phyloP scores from a whole-genome alignment of 345 rosid genomes.

The Orychophragmus violaceus region DNA sequence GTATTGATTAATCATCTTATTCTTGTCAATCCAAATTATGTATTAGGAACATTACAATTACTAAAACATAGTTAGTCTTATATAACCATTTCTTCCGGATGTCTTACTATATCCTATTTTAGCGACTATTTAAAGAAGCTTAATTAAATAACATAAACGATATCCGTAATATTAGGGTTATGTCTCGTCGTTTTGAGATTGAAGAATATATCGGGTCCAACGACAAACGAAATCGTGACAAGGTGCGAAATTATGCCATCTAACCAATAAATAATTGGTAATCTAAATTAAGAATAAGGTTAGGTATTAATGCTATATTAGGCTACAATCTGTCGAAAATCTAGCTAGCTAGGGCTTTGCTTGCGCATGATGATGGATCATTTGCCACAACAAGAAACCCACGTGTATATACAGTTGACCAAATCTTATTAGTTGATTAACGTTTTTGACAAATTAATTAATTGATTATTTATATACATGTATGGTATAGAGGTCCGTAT shows the following conservation, averaged over 20 bases:
- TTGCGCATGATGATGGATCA: conserved; percentile 13
- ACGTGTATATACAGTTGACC: conserved; percentile 26
- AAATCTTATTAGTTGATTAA: conserved; percentile 9
- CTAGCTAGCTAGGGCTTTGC: conserved; percentile 25
- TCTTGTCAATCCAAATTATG: conserved; percentile 5
- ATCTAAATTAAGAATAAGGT: not conserved
- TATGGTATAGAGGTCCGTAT: not conserved
- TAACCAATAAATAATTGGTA: conserved; percentile 6
- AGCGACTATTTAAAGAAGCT: not conserved
- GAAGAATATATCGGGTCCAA: conserved; percentile 16
- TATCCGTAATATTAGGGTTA: conserved; percentile 17
- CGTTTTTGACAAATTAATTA: conserved; percentile 2
- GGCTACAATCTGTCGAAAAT: conserved; percentile 16
- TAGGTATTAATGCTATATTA: conserved; percentile 21
- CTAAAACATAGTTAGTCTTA: not conserved
- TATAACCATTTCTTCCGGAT: not conserved
- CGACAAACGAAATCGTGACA: conserved; percentile 15
- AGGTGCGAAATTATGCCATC: conserved; percentile 14
- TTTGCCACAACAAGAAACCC: conserved; percentile 24
- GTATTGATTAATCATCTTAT: not conserved
- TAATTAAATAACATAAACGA: not conserved
- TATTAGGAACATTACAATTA: conserved; percentile 9
- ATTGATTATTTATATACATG: not conserved
- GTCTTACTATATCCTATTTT: not conserved
- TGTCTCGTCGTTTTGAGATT: conserved; percentile 16